phyloP scores from a whole-genome alignment of 148 eudicot genomes.

The Rhododendron vialii region DNA sequence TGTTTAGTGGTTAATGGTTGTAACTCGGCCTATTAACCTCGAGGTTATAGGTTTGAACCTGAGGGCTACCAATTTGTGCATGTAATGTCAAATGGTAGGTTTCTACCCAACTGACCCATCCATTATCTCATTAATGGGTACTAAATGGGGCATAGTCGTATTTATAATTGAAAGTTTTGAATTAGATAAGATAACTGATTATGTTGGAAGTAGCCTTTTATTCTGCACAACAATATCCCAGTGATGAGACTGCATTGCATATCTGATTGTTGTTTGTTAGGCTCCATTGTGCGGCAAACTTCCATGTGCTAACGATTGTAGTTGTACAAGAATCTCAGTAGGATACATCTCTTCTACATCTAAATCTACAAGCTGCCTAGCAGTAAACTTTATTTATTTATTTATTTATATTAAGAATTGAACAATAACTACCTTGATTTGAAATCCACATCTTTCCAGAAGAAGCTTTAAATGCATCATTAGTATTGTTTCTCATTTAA shows the following conservation, averaged over 20 bases:
- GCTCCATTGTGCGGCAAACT: neutral
- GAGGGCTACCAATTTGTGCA: neutral
- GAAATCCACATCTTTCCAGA: neutral
- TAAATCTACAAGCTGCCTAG: neutral
- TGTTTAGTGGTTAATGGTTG: neutral
- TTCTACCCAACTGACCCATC: neutral
- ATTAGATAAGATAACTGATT: neutral
- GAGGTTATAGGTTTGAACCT: neutral
- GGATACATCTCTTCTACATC: neutral
- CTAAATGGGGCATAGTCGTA: neutral
- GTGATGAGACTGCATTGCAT: neutral
- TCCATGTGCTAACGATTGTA: neutral
- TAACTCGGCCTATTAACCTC: neutral
- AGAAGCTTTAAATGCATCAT: constrained; percentile 1
- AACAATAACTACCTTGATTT: neutral
- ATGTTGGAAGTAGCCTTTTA: neutral
- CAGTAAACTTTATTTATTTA: neutral
- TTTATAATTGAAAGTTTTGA: neutral
- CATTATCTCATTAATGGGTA: neutral
- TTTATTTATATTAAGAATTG: neutral
- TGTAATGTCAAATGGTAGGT: neutral
- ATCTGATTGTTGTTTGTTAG: neutral
- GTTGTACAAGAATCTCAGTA: neutral
- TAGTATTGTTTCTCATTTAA: neutral
- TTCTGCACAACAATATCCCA: neutral